Percentiles rank a stretch among this genome's conserved stretches.
phyloP scores from a whole-genome alignment of 805 yeast species.

The Saturnispora ahearnii region DNA sequence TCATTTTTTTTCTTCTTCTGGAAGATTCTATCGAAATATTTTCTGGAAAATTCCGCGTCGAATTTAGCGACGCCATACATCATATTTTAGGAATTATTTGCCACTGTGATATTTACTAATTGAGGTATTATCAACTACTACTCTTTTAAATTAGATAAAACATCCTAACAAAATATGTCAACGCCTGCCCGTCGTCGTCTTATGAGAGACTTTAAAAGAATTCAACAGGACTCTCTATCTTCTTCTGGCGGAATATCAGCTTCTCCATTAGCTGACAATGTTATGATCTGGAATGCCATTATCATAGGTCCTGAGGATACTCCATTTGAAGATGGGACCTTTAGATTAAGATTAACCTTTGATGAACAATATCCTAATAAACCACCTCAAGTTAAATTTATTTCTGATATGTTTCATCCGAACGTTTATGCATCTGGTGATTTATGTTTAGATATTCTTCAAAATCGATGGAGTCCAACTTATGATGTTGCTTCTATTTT shows the following conservation, averaged over 20 bases:
- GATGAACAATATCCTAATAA: constrained; percentile 97
- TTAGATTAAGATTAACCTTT: constrained; percentile 74
- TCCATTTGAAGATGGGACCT: constrained; percentile 97
- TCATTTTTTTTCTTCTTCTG: neutral
- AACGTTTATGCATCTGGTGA: constrained; percentile 95
- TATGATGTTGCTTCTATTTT: constrained; percentile 93
- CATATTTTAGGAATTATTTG: neutral
- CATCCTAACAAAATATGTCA: constrained; percentile 50
- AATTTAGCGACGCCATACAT: neutral
- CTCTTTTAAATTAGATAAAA: neutral
- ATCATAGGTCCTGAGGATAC: constrained; percentile 97
- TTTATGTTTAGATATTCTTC: constrained; percentile 88
- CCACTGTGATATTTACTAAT: neutral
- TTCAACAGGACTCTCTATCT: constrained; percentile 78
- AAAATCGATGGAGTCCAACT: constrained; percentile 97
- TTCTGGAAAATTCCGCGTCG: constrained; percentile 8
- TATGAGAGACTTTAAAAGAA: constrained; percentile 97
- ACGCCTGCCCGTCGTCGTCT: constrained; percentile 98
- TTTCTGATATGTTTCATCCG: constrained; percentile 95
- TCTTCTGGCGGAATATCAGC: constrained; percentile 94
- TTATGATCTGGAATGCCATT: constrained; percentile 97
- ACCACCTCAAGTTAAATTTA: constrained; percentile 87
- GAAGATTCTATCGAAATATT: neutral
- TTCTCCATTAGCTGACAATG: constrained; percentile 93
- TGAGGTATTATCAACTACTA: neutral